These are phyloP conservation scores for Quercus mongolica DNA, from an alignment of 306 rosid genomes.

Conservation along the genomic window DNA sequence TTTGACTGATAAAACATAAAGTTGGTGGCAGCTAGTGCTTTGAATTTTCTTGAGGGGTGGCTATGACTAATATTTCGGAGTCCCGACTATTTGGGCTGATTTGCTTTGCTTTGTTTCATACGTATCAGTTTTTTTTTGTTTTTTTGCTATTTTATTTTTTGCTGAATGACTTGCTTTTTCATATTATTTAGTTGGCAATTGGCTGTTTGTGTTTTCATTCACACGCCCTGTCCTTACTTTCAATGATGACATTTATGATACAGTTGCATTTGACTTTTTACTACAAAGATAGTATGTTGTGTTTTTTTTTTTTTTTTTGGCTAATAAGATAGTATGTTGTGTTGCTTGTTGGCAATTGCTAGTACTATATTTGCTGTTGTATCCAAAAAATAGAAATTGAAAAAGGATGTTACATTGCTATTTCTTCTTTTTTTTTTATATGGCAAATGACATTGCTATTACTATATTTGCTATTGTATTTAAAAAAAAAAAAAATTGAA, in stretches of 20 bases:
- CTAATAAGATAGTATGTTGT: too few relatives aligned
- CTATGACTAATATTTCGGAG: background rate
- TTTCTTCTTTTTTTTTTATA: background rate
- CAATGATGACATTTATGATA: background rate
- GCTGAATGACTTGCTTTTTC: background rate
- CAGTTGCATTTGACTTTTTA: background rate
- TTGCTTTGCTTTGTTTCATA: too few relatives aligned
- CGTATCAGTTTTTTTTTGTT: too few relatives aligned
- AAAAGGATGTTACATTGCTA: too few relatives aligned
- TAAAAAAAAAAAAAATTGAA: too few relatives aligned
- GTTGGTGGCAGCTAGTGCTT: background rate
- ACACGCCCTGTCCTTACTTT: background rate
- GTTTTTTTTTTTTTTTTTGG: background rate
- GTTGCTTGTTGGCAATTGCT: too few relatives aligned
- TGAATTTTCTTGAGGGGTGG: slow-evolving; percentile 8
- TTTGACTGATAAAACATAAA: background rate
- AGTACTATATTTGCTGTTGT: too few relatives aligned
- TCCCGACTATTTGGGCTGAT: too few relatives aligned
- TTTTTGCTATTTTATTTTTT: too few relatives aligned
- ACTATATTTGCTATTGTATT: too few relatives aligned
- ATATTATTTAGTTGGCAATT: background rate
- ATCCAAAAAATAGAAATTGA: too few relatives aligned
- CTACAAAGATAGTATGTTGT: background rate
- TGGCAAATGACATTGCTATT: too few relatives aligned
- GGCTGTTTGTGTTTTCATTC: background rate